Evolutionary conservation across 345 rosid species (phyloP).

Genomic region (Dovyalis caffra): DNA sequence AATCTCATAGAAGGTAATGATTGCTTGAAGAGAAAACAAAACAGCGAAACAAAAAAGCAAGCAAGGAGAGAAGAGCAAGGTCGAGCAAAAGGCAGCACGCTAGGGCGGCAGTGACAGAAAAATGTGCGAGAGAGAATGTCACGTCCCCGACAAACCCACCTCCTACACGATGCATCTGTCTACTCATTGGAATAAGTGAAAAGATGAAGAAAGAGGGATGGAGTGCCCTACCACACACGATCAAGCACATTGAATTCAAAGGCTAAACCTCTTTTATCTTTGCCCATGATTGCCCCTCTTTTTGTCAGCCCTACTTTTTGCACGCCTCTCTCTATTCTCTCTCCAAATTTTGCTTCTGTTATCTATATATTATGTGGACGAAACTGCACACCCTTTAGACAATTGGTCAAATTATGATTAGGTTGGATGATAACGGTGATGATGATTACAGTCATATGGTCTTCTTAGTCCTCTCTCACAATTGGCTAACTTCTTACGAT

Average conservation of each 20-base stretch:
- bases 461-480: not conserved
- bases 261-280: not conserved
- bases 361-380: not conserved
- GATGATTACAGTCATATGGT: not conserved
- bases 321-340: not conserved
- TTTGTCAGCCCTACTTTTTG: not conserved
- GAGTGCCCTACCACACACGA: not conserved
- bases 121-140: not conserved
- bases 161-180: not conserved
- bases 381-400: not conserved
- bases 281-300: not conserved
- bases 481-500: not conserved
- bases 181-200: not conserved
- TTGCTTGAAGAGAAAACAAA: not conserved
- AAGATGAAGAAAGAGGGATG: no score
- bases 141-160: slow-evolving; percentile 5
- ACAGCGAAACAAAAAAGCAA: no score
- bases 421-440: not conserved
- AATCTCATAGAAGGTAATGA: not conserved
- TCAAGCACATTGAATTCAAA: not conserved
- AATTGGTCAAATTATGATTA: not conserved
- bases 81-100: slow-evolving; percentile 2
- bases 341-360: not conserved
- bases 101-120: not conserved
- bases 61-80: not conserved